Conservation (phyloP, 2,329 filamentous ascomycete genomes). For the Exophiala phaeomuriformis region DNA sequence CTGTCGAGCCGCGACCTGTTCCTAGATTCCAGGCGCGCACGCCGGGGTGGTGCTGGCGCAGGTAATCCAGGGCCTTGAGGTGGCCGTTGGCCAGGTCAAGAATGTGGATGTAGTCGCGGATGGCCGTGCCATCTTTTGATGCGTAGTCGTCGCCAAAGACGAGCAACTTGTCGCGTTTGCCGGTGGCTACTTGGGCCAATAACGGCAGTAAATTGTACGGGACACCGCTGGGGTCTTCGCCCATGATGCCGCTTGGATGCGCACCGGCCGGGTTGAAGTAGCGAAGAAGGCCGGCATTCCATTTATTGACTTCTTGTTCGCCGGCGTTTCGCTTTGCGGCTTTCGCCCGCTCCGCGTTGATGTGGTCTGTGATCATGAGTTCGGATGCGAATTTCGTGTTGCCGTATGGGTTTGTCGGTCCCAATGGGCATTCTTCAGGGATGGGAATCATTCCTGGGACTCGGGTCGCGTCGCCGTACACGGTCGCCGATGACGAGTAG, state of each 20-base stretch:
- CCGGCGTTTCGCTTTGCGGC: conserved; percentile 70
- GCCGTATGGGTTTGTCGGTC: conserved; percentile 95
- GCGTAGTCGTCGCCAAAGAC: conserved; percentile 94
- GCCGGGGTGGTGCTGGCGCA: conserved; percentile 74
- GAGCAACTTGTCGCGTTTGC: conserved; percentile 85
- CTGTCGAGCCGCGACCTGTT: conserved; percentile 87
- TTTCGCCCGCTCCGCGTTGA: conserved; percentile 79
- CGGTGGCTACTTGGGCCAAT: conserved; percentile 90
- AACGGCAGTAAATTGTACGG: conserved; percentile 94
- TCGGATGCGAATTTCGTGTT: conserved; percentile 93
- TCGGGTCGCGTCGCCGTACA: conserved; percentile 94
- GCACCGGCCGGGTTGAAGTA: conserved; percentile 98
- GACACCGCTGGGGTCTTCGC: conserved; percentile 91
- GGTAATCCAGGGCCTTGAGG: conserved; percentile 80
- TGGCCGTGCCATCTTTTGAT: conserved; percentile 84
- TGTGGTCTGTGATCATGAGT: conserved; percentile 80
- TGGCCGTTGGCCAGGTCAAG: conserved; percentile 82
- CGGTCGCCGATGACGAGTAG: conserved; percentile 95
- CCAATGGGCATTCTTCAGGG: conserved; percentile 90
- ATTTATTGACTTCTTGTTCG: conserved; percentile 60
- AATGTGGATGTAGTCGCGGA: conserved; percentile 97
- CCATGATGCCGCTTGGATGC: conserved; percentile 94
- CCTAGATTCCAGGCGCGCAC: conserved; percentile 96
- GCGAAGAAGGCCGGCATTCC: conserved; percentile 86
- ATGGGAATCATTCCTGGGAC: conserved; percentile 99